Evolutionary conservation across 257 asterid species (phyloP).

Genomic region (Solanum virginianum): DNA sequence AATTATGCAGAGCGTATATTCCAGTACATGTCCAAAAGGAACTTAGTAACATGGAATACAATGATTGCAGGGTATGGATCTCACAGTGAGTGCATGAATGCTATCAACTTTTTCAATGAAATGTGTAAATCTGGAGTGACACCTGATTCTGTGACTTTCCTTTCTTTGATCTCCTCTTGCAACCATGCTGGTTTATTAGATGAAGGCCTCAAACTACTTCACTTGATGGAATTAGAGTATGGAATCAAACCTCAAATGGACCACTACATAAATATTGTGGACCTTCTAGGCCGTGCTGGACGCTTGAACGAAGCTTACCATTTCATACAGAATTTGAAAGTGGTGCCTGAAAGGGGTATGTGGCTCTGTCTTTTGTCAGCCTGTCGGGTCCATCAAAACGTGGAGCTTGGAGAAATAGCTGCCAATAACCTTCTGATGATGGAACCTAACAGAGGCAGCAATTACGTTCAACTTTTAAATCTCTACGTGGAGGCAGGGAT

Average conservation of each 20-base stretch:
- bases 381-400: constrained; percentile 48
- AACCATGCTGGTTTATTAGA: constrained; percentile 60
- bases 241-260: constrained; percentile 46
- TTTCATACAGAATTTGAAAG: constrained; percentile 38
- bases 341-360: constrained; percentile 32
- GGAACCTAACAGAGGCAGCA: constrained; percentile 49
- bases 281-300: constrained; percentile 70
- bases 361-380: constrained; percentile 78
- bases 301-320: constrained; percentile 38
- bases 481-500: constrained; percentile 55
- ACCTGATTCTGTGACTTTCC: constrained; percentile 72
- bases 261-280: constrained; percentile 60
- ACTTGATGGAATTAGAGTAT: constrained; percentile 36
- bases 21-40: constrained; percentile 26
- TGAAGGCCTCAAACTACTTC: constrained; percentile 43
- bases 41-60: constrained; percentile 61
- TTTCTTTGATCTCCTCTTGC: constrained; percentile 73
- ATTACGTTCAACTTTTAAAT: constrained; percentile 54
- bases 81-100: constrained; percentile 53
- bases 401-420: constrained; percentile 71
- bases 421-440: constrained; percentile 40
- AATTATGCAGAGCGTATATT: constrained; percentile 40
- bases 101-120: constrained; percentile 41
- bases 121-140: constrained; percentile 36
- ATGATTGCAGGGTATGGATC: constrained; percentile 83